Conservation (phyloP, 345 rosid genomes). For the Syzygium aromaticum region DNA sequence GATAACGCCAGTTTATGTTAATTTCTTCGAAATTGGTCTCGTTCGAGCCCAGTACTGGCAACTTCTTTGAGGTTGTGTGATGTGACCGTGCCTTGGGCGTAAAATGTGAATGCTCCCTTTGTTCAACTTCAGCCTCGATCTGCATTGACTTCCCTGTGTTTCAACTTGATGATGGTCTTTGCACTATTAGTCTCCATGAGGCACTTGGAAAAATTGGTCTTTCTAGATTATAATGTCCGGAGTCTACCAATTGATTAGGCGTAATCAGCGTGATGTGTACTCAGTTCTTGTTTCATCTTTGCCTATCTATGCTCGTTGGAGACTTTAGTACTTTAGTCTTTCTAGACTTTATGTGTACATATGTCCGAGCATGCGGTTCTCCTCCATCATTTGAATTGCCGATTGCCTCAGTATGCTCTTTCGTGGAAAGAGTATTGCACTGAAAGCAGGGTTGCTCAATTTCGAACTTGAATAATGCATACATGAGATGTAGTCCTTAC, state of each 20-base stretch:
- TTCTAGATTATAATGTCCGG: not conserved
- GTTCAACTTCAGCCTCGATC: not conserved
- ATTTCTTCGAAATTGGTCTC: not conserved
- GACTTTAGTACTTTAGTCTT: no score
- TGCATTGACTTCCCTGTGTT: not conserved
- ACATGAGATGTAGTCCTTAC: not conserved
- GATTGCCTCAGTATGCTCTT: not conserved
- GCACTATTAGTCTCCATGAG: not conserved
- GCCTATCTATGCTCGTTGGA: not conserved
- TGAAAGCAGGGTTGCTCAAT: not conserved
- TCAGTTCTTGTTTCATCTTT: not conserved
- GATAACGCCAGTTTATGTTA: not conserved
- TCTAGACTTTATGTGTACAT: no score
- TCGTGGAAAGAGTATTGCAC: not conserved
- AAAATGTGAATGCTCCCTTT: not conserved
- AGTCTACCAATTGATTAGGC: not conserved
- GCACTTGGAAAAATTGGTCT: not conserved
- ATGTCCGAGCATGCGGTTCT: not conserved
- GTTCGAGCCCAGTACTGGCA: not conserved
- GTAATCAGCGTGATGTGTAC: not conserved
- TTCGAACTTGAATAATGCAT: not conserved
- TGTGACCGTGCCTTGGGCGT: not conserved
- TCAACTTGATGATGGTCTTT: not conserved
- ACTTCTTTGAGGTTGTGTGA: not conserved
- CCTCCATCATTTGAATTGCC: not conserved